Evolutionary conservation across 805 yeast species (phyloP).

Genomic region (Sugiyamaella marilandica): DNA sequence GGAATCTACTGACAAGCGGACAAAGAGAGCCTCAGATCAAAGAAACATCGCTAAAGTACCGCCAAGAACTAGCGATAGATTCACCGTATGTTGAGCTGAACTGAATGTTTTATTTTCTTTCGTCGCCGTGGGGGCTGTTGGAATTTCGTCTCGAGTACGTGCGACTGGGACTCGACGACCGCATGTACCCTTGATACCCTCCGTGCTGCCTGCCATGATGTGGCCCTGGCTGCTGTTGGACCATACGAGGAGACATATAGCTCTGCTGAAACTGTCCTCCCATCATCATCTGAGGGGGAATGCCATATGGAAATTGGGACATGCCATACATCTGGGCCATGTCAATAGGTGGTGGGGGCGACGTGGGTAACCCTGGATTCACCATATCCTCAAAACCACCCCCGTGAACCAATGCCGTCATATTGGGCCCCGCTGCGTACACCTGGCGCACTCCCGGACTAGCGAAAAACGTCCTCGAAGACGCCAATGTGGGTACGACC

Average conservation of each 20-base stretch:
- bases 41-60: too few relatives aligned
- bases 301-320: constrained; percentile 15
- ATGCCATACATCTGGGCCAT: constrained; percentile 17
- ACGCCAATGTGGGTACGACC: constrained; percentile 38
- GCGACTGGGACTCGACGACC: not conserved
- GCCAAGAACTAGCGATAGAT: too few relatives aligned
- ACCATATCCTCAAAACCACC: constrained; percentile 19
- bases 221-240: constrained; percentile 7
- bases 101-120: not conserved
- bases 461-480: constrained; percentile 1
- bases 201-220: constrained; percentile 6
- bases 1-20: too few relatives aligned
- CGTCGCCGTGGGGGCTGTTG: not conserved
- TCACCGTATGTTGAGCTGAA: too few relatives aligned
- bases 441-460: not conserved
- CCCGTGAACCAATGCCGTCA: constrained; percentile 13
- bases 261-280: constrained; percentile 2
- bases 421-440: constrained; percentile 14
- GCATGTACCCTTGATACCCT: constrained; percentile 9
- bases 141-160: constrained; percentile 8
- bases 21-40: too few relatives aligned
- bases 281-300: constrained; percentile 1
- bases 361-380: constrained; percentile 15
- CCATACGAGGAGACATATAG: not conserved
- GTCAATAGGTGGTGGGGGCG: constrained; percentile 18